Evolutionary conservation across 208 protist genomes (phyloP).

Genomic region (Plasmodiophora brassicae): DNA sequence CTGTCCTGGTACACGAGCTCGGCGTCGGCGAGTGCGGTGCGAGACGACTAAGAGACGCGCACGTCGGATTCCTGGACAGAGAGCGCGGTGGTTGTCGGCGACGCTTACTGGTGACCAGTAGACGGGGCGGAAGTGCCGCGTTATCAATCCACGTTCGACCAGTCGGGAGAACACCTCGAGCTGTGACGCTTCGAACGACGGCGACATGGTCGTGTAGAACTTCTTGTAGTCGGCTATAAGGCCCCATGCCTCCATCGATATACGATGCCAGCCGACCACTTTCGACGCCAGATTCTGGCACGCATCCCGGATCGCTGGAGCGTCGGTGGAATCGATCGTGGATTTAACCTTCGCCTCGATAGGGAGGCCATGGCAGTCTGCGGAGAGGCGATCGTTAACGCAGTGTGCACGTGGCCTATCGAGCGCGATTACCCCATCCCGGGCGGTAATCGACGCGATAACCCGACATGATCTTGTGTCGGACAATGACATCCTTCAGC

Average conservation of each 20-base stretch:
- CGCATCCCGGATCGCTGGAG: background rate
- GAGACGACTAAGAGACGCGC: too few relatives aligned
- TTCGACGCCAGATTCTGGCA: background rate
- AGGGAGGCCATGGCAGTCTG: slow-evolving; percentile 73
- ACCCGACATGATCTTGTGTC: slow-evolving; percentile 63
- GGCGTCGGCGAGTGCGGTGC: slow-evolving; percentile 66
- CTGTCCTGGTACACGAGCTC: slow-evolving; percentile 72
- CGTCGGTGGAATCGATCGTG: background rate
- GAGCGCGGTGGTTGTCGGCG: too few relatives aligned
- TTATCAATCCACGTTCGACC: background rate
- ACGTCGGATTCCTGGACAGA: too few relatives aligned
- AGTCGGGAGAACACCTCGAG: background rate
- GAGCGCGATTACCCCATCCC: slow-evolving; percentile 58
- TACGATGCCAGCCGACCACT: background rate
- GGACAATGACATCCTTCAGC: slow-evolving; percentile 68
- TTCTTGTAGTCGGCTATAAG: slow-evolving; percentile 2
- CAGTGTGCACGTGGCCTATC: too few relatives aligned
- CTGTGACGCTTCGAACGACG: background rate
- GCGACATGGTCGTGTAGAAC: background rate
- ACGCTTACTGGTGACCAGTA: background rate
- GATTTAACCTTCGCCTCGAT: slow-evolving; percentile 66
- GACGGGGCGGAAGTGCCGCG: background rate
- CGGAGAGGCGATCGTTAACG: too few relatives aligned
- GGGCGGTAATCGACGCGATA: slow-evolving; percentile 55
- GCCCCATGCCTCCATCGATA: background rate